A percentile compares a stretch with the other conserved stretches of the same genome.
These are phyloP conservation scores for Bjerkandera adusta DNA, from an alignment of 1,284 basidiomycete species.

Conservation along the genomic window DNA sequence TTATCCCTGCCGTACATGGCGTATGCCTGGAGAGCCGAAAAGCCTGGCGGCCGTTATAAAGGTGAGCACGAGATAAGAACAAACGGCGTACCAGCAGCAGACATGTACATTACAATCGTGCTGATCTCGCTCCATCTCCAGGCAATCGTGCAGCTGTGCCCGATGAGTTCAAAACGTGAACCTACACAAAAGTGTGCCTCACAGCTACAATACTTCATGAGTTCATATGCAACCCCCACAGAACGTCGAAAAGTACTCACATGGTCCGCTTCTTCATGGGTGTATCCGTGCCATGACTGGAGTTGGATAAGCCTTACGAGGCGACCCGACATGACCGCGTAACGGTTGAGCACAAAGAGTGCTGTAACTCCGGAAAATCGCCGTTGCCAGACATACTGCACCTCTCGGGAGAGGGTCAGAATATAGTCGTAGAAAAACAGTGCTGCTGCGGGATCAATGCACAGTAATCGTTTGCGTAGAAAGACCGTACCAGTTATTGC, in stretches of 20 bases:
- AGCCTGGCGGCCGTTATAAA: slow-evolving; percentile 5
- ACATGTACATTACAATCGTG: slow-evolving; percentile 12
- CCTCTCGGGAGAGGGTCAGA: slow-evolving; percentile 20
- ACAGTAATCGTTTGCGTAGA: not conserved
- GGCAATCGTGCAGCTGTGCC: slow-evolving; percentile 6
- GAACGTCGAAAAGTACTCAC: too few species aligned
- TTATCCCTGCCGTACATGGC: slow-evolving; percentile 19
- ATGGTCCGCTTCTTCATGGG: slow-evolving; percentile 11
- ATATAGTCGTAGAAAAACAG: slow-evolving; percentile 18
- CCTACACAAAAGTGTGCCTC: too few species aligned
- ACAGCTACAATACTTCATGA: too few species aligned
- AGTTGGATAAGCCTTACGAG: slow-evolving; percentile 17
- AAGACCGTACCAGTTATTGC: slow-evolving; percentile 9
- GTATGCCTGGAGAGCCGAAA: slow-evolving; percentile 21
- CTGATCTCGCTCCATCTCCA: slow-evolving; percentile 14
- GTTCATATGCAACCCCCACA: too few species aligned
- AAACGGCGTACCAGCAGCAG: slow-evolving; percentile 17
- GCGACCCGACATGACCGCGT: slow-evolving; percentile 17
- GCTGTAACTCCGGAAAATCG: slow-evolving; percentile 20
- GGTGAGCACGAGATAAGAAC: too few species aligned
- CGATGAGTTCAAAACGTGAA: too few species aligned
- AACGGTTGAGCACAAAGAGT: slow-evolving; percentile 21
- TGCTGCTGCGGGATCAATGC: not conserved
- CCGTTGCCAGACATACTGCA: slow-evolving; percentile 20
- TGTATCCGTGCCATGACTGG: slow-evolving; percentile 15